Percentiles rank a stretch among this genome's conserved stretches.
These are phyloP conservation scores for Lophium mytilinum DNA, from an alignment of 495 filamentous ascomycete genomes.

Conservation along the genomic window DNA sequence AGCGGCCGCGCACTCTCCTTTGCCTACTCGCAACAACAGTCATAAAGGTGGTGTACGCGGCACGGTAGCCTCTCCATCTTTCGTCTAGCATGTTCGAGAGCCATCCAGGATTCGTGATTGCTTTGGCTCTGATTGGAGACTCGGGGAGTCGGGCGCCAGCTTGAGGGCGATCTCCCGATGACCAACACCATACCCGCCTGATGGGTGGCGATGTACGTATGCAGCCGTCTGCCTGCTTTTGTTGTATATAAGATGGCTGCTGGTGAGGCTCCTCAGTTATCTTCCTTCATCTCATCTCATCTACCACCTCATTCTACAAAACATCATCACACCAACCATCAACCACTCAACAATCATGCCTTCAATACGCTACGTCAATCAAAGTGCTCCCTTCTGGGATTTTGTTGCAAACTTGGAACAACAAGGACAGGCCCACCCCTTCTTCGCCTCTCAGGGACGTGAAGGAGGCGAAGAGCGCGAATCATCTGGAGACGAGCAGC, in stretches of 20 bases:
- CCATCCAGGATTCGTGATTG: not conserved
- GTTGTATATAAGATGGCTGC: not conserved
- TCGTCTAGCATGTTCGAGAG: not conserved
- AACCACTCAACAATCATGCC: conserved; percentile 26
- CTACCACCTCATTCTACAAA: not conserved
- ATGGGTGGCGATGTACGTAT: not conserved
- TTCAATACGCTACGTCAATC: conserved; percentile 37
- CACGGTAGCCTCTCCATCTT: not conserved
- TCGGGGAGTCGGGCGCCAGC: not conserved
- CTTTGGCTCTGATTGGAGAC: not conserved
- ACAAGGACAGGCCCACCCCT: conserved; percentile 30
- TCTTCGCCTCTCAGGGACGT: conserved; percentile 18
- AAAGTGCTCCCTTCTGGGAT: conserved; percentile 41
- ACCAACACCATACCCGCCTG: not conserved
- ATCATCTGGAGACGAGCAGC: conserved; percentile 2
- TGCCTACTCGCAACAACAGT: not conserved
- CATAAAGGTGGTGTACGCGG: not conserved
- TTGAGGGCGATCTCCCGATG: not conserved
- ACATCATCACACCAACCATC: not conserved
- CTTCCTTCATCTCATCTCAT: not conserved
- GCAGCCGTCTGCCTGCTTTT: not conserved
- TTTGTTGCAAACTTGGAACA: conserved; percentile 36
- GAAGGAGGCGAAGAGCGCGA: conserved; percentile 11
- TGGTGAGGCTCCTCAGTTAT: not conserved
- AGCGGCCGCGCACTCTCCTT: not conserved